A percentile compares a stretch with the other conserved stretches of the same genome.
phyloP scores from a whole-genome alignment of 2,329 filamentous ascomycete species.

The Exophiala phaeomuriformis region DNA sequence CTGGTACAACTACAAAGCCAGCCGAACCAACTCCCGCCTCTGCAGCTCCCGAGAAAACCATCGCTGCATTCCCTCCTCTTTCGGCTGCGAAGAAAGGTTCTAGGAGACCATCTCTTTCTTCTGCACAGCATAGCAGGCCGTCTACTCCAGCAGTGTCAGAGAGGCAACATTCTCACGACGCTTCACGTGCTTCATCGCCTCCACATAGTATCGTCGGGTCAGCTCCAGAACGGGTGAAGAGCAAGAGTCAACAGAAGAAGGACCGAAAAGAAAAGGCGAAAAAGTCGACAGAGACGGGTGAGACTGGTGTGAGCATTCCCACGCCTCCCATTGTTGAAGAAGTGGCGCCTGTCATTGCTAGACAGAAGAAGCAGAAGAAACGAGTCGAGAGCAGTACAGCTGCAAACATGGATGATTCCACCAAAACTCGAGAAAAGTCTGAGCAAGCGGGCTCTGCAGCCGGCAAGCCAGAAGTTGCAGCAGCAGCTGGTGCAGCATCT shows the following conservation, averaged over 20 bases:
- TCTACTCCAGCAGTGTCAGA: constrained; percentile 55
- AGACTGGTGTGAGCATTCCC: constrained; percentile 29
- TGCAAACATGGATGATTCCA: constrained; percentile 8
- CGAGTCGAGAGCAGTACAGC: constrained; percentile 12
- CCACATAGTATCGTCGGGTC: constrained; percentile 52
- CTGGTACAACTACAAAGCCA: constrained; percentile 16
- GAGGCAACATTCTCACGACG: constrained; percentile 38
- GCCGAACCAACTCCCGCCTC: constrained; percentile 19
- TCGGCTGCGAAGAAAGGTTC: constrained; percentile 16
- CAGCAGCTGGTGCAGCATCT: constrained; percentile 2
- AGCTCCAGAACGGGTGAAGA: constrained; percentile 53
- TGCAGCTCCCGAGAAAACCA: constrained; percentile 23
- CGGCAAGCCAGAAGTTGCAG: constrained; percentile 1
- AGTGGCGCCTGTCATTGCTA: constrained; percentile 53
- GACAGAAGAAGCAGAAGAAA: constrained; percentile 53
- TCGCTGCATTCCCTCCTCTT: constrained; percentile 9
- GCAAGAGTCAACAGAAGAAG: constrained; percentile 57
- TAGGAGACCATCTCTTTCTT: constrained; percentile 33
- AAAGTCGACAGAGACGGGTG: constrained; percentile 38
- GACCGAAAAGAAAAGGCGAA: constrained; percentile 47
- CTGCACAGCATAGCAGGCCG: constrained; percentile 53
- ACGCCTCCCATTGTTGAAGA: constrained; percentile 39
- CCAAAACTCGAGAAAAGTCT: constrained; percentile 4
- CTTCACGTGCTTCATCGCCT: constrained; percentile 52
- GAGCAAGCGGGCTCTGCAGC: neutral